phyloP scores from a whole-genome alignment of 2,329 filamentous ascomycete species.

The Penicillium freii region DNA sequence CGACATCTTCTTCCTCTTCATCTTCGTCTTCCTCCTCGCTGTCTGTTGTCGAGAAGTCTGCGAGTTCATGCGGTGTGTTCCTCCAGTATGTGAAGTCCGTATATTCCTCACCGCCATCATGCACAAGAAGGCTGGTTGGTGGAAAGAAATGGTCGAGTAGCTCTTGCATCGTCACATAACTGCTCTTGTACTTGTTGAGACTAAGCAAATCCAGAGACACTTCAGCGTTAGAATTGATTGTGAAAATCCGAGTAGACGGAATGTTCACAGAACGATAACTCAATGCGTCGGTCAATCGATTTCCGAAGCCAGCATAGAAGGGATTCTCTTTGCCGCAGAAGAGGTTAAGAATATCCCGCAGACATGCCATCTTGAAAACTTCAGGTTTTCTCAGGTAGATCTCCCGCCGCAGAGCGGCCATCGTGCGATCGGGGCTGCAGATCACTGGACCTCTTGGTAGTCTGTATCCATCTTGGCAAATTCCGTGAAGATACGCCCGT shows the following conservation, averaged over 20 bases:
- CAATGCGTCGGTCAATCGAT: slow-evolving; percentile 91
- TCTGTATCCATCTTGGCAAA: slow-evolving; percentile 81
- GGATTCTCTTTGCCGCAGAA: slow-evolving; percentile 76
- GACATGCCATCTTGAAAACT: slow-evolving; percentile 98
- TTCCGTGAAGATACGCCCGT: slow-evolving; percentile 81
- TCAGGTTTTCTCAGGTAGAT: slow-evolving; percentile 95
- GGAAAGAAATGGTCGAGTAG: slow-evolving; percentile 98
- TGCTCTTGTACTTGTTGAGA: slow-evolving; percentile 92
- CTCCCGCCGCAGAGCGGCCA: slow-evolving; percentile 86
- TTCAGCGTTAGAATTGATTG: slow-evolving; percentile 97
- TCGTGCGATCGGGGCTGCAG: slow-evolving; percentile 89
- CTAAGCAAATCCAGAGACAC: slow-evolving; percentile 86
- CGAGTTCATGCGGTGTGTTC: slow-evolving; percentile 75
- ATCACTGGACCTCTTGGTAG: slow-evolving; percentile 91
- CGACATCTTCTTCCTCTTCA: slow-evolving; percentile 45
- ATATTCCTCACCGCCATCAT: slow-evolving; percentile 86
- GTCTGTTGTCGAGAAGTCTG: slow-evolving; percentile 85
- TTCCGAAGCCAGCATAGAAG: slow-evolving; percentile 97
- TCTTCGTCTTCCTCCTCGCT: slow-evolving; percentile 54
- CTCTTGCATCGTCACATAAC: slow-evolving; percentile 95
- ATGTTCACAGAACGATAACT: slow-evolving; percentile 96
- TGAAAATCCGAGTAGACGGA: slow-evolving; percentile 90
- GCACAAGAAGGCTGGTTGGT: slow-evolving; percentile 80
- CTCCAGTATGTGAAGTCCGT: slow-evolving; percentile 98
- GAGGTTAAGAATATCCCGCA: slow-evolving; percentile 87